These are phyloP conservation scores for Scortechinia acanthostroma DNA, from an alignment of 2,329 filamentous ascomycete genomes.

Conservation along the genomic window DNA sequence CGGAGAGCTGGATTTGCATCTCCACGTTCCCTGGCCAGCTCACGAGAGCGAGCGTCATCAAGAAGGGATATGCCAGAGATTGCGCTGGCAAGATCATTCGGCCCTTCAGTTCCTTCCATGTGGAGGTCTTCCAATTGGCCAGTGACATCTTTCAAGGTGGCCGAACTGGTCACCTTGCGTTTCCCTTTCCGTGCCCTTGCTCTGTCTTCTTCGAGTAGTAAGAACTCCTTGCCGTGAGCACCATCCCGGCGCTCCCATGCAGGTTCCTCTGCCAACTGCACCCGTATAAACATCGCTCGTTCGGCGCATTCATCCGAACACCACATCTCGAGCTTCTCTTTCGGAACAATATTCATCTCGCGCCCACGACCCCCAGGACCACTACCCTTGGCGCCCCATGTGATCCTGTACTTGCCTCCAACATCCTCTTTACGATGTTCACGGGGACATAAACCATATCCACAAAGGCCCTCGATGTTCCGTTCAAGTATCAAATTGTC, in stretches of 20 bases:
- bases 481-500: conserved; percentile 83
- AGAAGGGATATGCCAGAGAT: conserved; percentile 32
- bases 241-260: conserved; percentile 70
- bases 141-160: conserved; percentile 8
- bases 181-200: conserved; percentile 33
- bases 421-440: conserved; percentile 48
- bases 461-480: conserved; percentile 75
- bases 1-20: conserved; percentile 9
- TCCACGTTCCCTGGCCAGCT: conserved; percentile 42
- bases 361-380: background rate
- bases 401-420: conserved; percentile 63
- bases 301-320: conserved; percentile 75
- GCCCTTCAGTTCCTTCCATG: conserved; percentile 14
- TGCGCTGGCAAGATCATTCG: conserved; percentile 28
- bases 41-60: conserved; percentile 23
- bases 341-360: conserved; percentile 60
- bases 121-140: conserved; percentile 8
- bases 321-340: conserved; percentile 75
- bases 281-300: conserved; percentile 76
- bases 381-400: conserved; percentile 30
- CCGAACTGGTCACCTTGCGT: conserved; percentile 6
- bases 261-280: conserved; percentile 78
- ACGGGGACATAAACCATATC: conserved; percentile 69
- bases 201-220: conserved; percentile 62
- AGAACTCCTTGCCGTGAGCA: conserved; percentile 44